A percentile compares a stretch with the other conserved stretches of the same genome.
Evolutionary conservation across 2,329 filamentous ascomycete genomes (phyloP).

Genomic region (Paraphoma chrysanthemicola): DNA sequence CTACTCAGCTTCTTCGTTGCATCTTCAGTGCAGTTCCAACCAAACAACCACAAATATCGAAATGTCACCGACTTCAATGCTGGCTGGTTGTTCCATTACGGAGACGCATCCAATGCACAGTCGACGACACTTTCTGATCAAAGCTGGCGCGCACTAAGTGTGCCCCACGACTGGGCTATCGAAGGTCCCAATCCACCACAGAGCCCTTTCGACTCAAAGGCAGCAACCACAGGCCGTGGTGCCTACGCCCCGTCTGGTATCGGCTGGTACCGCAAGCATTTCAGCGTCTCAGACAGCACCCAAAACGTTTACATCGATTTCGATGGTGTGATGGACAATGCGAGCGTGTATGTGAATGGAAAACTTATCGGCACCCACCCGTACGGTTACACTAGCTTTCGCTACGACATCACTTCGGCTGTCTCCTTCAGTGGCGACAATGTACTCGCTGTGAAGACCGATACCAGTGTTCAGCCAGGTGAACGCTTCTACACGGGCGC

Average conservation of each 20-base stretch:
- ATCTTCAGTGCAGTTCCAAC: background rate
- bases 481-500: background rate
- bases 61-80: background rate
- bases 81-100: background rate
- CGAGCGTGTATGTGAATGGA: background rate
- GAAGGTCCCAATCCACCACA: background rate
- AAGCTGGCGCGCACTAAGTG: background rate
- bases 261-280: background rate
- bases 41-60: background rate
- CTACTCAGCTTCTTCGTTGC: background rate
- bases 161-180: background rate
- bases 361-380: background rate
- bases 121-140: background rate
- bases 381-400: background rate
- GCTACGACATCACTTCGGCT: background rate
- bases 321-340: background rate
- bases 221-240: background rate
- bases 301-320: background rate
- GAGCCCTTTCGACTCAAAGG: background rate
- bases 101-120: background rate
- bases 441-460: background rate
- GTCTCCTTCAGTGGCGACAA: background rate
- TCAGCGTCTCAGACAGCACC: background rate
- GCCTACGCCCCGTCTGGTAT: background rate
- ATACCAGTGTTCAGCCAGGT: background rate